These are phyloP conservation scores for Wickerhamiella pararugosa DNA, from an alignment of 1,139 yeast species.

Conservation along the genomic window DNA sequence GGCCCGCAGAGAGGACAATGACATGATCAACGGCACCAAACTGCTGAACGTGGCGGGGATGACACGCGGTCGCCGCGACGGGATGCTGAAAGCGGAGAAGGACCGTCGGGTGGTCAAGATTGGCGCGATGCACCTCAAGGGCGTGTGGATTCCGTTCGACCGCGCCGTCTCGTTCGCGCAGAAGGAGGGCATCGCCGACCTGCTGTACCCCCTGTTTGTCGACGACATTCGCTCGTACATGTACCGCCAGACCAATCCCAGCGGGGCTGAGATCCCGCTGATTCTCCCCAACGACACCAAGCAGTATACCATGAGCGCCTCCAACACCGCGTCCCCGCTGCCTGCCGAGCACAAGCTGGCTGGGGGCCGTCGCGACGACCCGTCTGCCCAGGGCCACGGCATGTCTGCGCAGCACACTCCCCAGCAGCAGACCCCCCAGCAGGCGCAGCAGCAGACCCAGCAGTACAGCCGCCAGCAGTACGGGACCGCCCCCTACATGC, in stretches of 20 bases:
- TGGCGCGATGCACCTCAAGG: slow-evolving; percentile 90
- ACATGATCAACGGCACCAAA: slow-evolving; percentile 88
- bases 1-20: slow-evolving; percentile 80
- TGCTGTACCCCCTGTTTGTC: slow-evolving; percentile 73
- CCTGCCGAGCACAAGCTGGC: neutral
- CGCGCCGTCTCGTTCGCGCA: slow-evolving; percentile 80
- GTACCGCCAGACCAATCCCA: slow-evolving; percentile 9
- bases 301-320: neutral
- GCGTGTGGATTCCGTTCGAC: slow-evolving; percentile 94
- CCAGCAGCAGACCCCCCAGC: slow-evolving; percentile 4
- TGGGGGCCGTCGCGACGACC: neutral
- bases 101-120: slow-evolving; percentile 79
- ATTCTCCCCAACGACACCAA: slow-evolving; percentile 5
- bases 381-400: neutral
- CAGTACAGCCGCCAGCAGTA: slow-evolving; percentile 1
- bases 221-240: slow-evolving; percentile 46
- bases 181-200: slow-evolving; percentile 66
- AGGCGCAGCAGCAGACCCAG: slow-evolving; percentile 2
- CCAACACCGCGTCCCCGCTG: neutral
- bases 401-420: neutral
- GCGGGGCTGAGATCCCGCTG: slow-evolving; percentile 6
- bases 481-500: neutral
- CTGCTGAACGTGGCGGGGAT: slow-evolving; percentile 77
- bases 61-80: slow-evolving; percentile 94
- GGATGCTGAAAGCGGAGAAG: slow-evolving; percentile 74